Evolutionary conservation across 495 filamentous ascomycete species (phyloP).

Genomic region (Xylaria acuta): DNA sequence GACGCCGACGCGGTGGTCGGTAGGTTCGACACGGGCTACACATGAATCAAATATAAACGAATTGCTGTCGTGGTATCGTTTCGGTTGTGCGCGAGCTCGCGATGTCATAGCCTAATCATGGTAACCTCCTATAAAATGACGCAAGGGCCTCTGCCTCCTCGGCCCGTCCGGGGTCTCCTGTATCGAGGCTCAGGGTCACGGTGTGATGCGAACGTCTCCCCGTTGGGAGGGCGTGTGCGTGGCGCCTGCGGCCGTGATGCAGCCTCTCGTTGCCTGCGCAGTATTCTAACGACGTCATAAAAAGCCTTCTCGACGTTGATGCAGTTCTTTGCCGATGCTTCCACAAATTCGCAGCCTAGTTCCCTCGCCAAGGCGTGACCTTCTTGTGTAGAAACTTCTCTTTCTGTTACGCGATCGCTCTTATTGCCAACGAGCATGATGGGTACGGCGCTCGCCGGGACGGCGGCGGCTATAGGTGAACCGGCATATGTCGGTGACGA

Average conservation of each 20-base stretch:
- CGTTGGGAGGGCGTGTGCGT: slow-evolving; percentile 30
- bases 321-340: slow-evolving; percentile 98
- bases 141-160: slow-evolving; percentile 30
- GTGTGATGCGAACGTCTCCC: slow-evolving; percentile 13
- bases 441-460: slow-evolving; percentile 71
- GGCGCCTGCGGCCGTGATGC: slow-evolving; percentile 48
- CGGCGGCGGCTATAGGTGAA: slow-evolving; percentile 59
- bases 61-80: slow-evolving; percentile 27
- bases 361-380: slow-evolving; percentile 90
- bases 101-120: slow-evolving; percentile 20
- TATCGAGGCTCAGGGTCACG: slow-evolving; percentile 7
- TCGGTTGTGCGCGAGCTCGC: slow-evolving; percentile 20
- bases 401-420: slow-evolving; percentile 92
- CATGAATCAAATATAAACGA: slow-evolving; percentile 22
- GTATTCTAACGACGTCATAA: slow-evolving; percentile 92
- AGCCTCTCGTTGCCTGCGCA: slow-evolving; percentile 78
- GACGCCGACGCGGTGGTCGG: slow-evolving; percentile 11
- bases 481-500: slow-evolving; percentile 76
- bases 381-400: slow-evolving; percentile 96
- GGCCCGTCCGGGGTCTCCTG: slow-evolving; percentile 12
- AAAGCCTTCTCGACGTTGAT: slow-evolving; percentile 99
- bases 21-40: slow-evolving; percentile 12
- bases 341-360: slow-evolving; percentile 95
- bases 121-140: slow-evolving; percentile 43
- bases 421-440: slow-evolving; percentile 99